phyloP scores from a whole-genome alignment of 495 filamentous ascomycete genomes.

The Penicillium arizonense region DNA sequence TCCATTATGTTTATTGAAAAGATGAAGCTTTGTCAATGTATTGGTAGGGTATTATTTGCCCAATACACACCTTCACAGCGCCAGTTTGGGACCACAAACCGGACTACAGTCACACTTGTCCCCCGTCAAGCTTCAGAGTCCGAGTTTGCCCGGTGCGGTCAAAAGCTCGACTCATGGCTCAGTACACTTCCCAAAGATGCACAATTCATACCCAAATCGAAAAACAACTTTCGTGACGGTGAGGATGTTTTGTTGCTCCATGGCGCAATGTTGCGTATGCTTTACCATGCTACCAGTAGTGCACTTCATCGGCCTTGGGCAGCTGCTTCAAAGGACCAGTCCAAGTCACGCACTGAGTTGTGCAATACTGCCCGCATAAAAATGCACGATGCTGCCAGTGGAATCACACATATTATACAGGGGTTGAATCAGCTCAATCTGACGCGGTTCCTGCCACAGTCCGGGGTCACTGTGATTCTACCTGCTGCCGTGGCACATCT shows the following conservation, averaged over 20 bases:
- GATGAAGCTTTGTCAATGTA: slow-evolving; percentile 77
- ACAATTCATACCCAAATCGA: slow-evolving; percentile 37
- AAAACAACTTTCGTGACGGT: slow-evolving; percentile 34
- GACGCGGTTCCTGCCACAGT: slow-evolving; percentile 75
- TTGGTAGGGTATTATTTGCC: slow-evolving; percentile 74
- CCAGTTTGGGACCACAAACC: slow-evolving; percentile 63
- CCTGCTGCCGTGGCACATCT: slow-evolving; percentile 87
- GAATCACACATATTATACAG: slow-evolving; percentile 73
- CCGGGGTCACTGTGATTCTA: slow-evolving; percentile 80
- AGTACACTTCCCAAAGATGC: slow-evolving; percentile 59
- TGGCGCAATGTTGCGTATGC: slow-evolving; percentile 76
- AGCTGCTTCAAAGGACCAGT: slow-evolving; percentile 50
- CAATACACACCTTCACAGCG: slow-evolving; percentile 71
- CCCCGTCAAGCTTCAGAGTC: slow-evolving; percentile 72
- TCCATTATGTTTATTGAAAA: slow-evolving; percentile 86
- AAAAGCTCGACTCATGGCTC: slow-evolving; percentile 68
- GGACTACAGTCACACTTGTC: slow-evolving; percentile 79
- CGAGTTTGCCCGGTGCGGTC: slow-evolving; percentile 66
- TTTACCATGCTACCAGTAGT: slow-evolving; percentile 81
- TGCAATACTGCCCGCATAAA: slow-evolving; percentile 60
- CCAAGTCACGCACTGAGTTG: slow-evolving; percentile 36
- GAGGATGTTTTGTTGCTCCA: slow-evolving; percentile 66
- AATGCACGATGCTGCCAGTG: slow-evolving; percentile 71
- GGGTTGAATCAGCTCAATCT: slow-evolving; percentile 66
- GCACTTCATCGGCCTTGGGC: slow-evolving; percentile 80